Percentiles rank a stretch among this genome's conserved stretches.
Conservation (phyloP, 2,329 filamentous ascomycete species). For the Paramyrothecium roridum region DNA sequence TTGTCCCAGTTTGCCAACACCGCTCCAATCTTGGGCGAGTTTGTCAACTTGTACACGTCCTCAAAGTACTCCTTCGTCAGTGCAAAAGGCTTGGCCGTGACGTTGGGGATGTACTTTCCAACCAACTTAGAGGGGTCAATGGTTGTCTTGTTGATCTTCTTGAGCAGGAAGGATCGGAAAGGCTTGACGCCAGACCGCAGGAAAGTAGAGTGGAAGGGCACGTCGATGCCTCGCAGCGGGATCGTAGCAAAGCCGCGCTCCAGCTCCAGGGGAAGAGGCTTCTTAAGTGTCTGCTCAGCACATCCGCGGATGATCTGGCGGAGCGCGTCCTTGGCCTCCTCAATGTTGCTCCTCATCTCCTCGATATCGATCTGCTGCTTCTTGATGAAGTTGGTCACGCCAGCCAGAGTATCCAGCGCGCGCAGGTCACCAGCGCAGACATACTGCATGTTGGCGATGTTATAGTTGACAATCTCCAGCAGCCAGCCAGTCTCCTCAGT, state of each 20-base stretch:
- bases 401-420: slow-evolving; percentile 68
- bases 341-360: slow-evolving; percentile 81
- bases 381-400: slow-evolving; percentile 93
- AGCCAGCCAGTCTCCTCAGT: slow-evolving; percentile 92
- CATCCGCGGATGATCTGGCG: slow-evolving; percentile 88
- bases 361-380: slow-evolving; percentile 97
- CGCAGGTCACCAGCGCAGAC: slow-evolving; percentile 69
- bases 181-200: slow-evolving; percentile 97
- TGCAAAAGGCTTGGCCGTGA: slow-evolving; percentile 92
- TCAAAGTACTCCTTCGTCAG: slow-evolving; percentile 99
- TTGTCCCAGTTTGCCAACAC: slow-evolving; percentile 85
- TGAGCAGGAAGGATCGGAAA: slow-evolving; percentile 95
- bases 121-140: slow-evolving; percentile 96
- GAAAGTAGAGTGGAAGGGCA: slow-evolving; percentile 99
- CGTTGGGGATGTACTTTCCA: slow-evolving; percentile 99
- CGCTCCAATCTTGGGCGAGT: slow-evolving; percentile 72
- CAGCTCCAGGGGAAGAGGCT: slow-evolving; percentile 83
- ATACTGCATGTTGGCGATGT: slow-evolving; percentile 74
- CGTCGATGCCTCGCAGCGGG: slow-evolving; percentile 93
- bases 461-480: slow-evolving; percentile 98
- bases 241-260: slow-evolving; percentile 97
- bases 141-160: slow-evolving; percentile 99
- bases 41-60: slow-evolving; percentile 94
- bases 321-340: slow-evolving; percentile 87
- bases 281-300: slow-evolving; percentile 81